These are phyloP conservation scores for Phytophthora melonis DNA, from an alignment of 352 stramenopile species.

Conservation along the genomic window DNA sequence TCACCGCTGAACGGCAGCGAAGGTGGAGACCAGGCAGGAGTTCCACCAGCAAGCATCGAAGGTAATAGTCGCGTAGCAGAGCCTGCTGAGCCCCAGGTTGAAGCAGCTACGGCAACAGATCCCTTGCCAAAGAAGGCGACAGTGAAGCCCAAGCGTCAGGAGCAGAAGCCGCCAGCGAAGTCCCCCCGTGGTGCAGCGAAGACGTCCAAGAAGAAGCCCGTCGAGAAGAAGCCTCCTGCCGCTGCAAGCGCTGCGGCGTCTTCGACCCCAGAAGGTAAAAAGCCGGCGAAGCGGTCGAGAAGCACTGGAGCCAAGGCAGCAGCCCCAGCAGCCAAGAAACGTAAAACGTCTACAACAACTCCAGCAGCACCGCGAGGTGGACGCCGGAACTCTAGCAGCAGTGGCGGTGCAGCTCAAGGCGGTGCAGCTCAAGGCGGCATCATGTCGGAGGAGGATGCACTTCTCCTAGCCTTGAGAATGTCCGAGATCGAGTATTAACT, in stretches of 20 bases:
- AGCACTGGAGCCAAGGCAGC: constrained; percentile 18
- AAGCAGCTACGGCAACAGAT: not conserved
- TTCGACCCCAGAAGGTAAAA: constrained; percentile 17
- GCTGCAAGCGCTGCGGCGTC: constrained; percentile 12
- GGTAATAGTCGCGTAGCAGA: not conserved
- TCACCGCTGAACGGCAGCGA: constrained; percentile 29
- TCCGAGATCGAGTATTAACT: constrained; percentile 54
- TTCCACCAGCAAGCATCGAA: constrained; percentile 15
- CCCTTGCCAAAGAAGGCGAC: not conserved
- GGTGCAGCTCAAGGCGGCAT: constrained; percentile 24
- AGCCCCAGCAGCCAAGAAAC: constrained; percentile 22
- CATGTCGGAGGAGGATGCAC: constrained; percentile 45
- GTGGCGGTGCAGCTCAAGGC: constrained; percentile 15
- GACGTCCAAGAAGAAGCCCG: not conserved
- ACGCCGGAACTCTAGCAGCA: constrained; percentile 17
- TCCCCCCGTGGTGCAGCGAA: not conserved
- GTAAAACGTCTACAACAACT: constrained; percentile 26
- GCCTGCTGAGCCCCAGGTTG: not conserved
- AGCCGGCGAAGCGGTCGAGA: constrained; percentile 26
- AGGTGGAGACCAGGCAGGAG: constrained; percentile 5
- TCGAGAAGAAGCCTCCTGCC: not conserved
- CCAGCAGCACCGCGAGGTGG: constrained; percentile 11
- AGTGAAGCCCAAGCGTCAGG: not conserved
- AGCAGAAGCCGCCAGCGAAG: constrained; percentile 3
- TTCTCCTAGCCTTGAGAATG: constrained; percentile 49